Evolutionary conservation across 495 filamentous ascomycete genomes (phyloP).

Genomic region (Penicillium chermesinum): DNA sequence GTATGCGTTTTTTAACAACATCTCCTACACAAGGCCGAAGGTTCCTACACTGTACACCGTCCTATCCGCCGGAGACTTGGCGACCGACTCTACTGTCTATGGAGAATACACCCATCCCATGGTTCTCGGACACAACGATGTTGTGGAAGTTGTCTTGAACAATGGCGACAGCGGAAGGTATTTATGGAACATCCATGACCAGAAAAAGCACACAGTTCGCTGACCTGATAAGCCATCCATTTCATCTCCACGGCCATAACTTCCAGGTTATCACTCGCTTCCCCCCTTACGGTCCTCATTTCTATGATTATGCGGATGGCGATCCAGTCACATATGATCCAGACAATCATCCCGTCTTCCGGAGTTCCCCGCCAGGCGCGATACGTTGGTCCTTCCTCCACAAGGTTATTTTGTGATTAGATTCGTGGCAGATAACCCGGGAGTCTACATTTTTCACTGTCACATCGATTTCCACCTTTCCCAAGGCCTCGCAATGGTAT

Average conservation of each 20-base stretch:
- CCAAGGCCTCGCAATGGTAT: slow-evolving; percentile 36
- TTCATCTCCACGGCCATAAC: slow-evolving; percentile 84
- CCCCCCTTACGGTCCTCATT: slow-evolving; percentile 37
- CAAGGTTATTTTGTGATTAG: slow-evolving; percentile 59
- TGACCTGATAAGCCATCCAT: too few relatives aligned
- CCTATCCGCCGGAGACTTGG: slow-evolving; percentile 55
- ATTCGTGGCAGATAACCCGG: slow-evolving; percentile 64
- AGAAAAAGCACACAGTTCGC: too few relatives aligned
- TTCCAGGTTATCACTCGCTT: slow-evolving; percentile 64
- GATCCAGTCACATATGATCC: slow-evolving; percentile 40
- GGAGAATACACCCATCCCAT: slow-evolving; percentile 66
- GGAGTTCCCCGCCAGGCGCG: slow-evolving; percentile 47
- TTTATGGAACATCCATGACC: slow-evolving; percentile 86
- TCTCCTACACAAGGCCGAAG: slow-evolving; percentile 67
- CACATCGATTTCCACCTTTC: slow-evolving; percentile 64
- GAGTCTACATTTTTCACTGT: slow-evolving; percentile 56
- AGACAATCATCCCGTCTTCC: slow-evolving; percentile 34
- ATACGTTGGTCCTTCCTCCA: slow-evolving; percentile 52
- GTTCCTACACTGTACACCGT: slow-evolving; percentile 78
- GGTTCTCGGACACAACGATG: slow-evolving; percentile 59
- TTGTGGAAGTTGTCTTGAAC: slow-evolving; percentile 77
- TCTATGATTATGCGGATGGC: slow-evolving; percentile 26
- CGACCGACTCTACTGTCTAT: slow-evolving; percentile 63
- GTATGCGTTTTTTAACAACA: slow-evolving; percentile 74
- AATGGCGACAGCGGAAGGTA: slow-evolving; percentile 72